phyloP scores from a whole-genome alignment of 2,329 filamentous ascomycete species.

The Aspergillus spinulosporus region DNA sequence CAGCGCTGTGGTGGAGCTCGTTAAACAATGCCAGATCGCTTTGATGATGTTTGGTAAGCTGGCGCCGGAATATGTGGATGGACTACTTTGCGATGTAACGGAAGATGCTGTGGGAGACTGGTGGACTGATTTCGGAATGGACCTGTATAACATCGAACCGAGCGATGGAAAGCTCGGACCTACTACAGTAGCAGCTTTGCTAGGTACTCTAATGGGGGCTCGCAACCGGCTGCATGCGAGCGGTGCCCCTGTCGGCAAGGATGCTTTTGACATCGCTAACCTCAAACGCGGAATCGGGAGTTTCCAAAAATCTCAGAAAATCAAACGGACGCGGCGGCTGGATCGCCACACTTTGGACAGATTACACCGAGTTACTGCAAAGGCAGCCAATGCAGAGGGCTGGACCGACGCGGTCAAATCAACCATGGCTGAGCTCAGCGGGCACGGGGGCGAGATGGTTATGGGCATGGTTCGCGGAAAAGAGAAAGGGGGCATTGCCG shows the following conservation, averaged over 20 bases:
- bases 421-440: conserved; percentile 88
- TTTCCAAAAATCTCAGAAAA: conserved; percentile 86
- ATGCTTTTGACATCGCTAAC: conserved; percentile 80
- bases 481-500: conserved; percentile 85
- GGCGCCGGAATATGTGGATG: conserved; percentile 85
- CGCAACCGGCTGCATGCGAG: conserved; percentile 84
- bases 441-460: conserved; percentile 90
- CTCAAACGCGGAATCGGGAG: conserved; percentile 81
- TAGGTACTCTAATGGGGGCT: conserved; percentile 86
- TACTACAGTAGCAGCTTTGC: conserved; percentile 81
- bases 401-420: conserved; percentile 95
- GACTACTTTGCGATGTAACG: conserved; percentile 87
- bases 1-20: conserved; percentile 78
- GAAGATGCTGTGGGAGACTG: conserved; percentile 88
- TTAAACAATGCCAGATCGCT: conserved; percentile 88
- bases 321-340: conserved; percentile 73
- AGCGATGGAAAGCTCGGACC: conserved; percentile 90
- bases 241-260: conserved; percentile 81
- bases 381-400: conserved; percentile 82
- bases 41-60: conserved; percentile 85
- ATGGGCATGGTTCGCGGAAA: conserved; percentile 89
- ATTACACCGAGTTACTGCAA: conserved; percentile 80
- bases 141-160: conserved; percentile 90
- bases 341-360: conserved; percentile 80
- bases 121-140: conserved; percentile 92